Evolutionary conservation across 208 protist genomes (phyloP).

Genomic region (Acanthamoeba sp.): DNA sequence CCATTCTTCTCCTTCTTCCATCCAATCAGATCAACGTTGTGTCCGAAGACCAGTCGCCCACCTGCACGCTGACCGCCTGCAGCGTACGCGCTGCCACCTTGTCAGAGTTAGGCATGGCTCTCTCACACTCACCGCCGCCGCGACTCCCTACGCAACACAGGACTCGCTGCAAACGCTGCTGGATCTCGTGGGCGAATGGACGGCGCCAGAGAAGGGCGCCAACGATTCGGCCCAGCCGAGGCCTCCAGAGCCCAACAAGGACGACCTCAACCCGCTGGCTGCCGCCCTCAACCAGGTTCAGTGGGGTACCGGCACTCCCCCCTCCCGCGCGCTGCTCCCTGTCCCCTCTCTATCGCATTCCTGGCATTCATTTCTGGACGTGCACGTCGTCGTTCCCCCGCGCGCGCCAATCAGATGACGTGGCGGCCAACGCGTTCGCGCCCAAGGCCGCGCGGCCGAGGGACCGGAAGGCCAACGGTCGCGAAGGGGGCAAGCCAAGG

Average conservation of each 20-base stretch:
- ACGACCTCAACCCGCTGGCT: neutral
- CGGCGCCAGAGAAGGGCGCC: neutral
- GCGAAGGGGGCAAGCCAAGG: neutral
- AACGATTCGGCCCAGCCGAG: neutral
- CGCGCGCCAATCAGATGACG: neutral
- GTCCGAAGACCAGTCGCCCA: neutral
- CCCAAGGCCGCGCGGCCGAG: neutral
- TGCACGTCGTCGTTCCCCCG: neutral
- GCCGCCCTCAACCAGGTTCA: conserved; percentile 15
- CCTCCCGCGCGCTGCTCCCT: no score
- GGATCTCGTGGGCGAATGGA: conserved; percentile 49
- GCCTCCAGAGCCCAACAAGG: neutral
- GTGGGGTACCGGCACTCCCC: neutral
- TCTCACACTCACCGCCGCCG: neutral
- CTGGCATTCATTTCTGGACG: neutral
- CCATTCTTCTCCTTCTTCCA: neutral
- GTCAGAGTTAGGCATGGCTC: no score
- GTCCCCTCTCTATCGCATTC: no score
- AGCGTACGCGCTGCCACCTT: no score
- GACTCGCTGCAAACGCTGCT: conserved; percentile 71
- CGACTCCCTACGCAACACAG: neutral
- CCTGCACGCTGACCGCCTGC: neutral
- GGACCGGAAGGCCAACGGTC: neutral
- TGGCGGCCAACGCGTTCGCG: conserved; percentile 42
- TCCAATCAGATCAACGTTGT: neutral